phyloP scores from a whole-genome alignment of 2,329 filamentous ascomycete genomes.

The Cladorrhinum sp. region DNA sequence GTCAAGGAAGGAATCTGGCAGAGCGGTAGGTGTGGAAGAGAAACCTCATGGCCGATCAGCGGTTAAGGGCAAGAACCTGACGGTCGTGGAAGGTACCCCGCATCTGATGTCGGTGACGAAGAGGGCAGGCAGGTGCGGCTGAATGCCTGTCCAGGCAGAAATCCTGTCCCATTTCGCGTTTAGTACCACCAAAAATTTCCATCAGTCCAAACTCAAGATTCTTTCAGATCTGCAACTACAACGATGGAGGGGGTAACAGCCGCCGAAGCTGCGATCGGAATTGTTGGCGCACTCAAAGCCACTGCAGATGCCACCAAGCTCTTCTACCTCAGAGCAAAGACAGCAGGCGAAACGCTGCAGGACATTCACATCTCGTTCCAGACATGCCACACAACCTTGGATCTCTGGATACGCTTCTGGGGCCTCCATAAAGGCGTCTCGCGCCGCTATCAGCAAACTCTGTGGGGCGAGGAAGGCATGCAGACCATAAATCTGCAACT shows the following conservation, averaged over 20 bases:
- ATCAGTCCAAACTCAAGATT: not conserved
- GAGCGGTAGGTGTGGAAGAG: too few relatives aligned
- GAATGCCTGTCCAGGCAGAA: not conserved
- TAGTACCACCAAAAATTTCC: not conserved
- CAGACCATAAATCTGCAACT: not conserved
- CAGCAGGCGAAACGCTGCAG: not conserved
- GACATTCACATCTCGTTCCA: not conserved
- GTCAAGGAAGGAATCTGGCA: too few relatives aligned
- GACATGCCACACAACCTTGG: not conserved
- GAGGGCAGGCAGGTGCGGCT: not conserved
- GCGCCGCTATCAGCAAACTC: not conserved
- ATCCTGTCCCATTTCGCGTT: not conserved
- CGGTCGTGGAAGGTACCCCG: not conserved
- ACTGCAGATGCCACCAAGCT: not conserved
- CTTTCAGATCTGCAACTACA: not conserved
- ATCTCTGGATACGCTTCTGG: conserved; percentile 1
- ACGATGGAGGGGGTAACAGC: not conserved
- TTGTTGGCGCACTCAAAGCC: not conserved
- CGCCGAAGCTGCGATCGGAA: not conserved
- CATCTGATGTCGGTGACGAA: not conserved
- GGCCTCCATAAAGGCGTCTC: not conserved
- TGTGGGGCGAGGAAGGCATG: not conserved
- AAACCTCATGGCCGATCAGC: too few relatives aligned
- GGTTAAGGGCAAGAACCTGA: not conserved
- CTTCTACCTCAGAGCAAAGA: not conserved